Conservation (phyloP, 2,329 filamentous ascomycete genomes). For the Plectosphaerella sp. region DNA sequence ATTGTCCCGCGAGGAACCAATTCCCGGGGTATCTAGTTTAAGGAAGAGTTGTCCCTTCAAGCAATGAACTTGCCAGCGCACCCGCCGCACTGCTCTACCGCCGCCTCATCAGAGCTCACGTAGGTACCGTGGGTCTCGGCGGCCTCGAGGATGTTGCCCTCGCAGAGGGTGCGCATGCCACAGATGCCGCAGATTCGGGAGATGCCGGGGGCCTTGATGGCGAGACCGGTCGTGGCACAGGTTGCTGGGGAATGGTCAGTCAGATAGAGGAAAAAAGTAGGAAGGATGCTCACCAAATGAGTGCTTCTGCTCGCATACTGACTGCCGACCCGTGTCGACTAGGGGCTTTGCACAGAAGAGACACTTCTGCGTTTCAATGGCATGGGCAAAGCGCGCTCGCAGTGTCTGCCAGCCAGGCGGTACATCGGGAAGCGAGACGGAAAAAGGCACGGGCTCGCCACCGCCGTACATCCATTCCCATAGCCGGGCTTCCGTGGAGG, state of each 20-base stretch:
- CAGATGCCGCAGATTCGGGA: slow-evolving; percentile 53
- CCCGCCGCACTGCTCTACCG: slow-evolving; percentile 30
- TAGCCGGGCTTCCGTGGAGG: slow-evolving; percentile 47
- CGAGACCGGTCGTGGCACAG: slow-evolving; percentile 49
- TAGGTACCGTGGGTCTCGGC: slow-evolving; percentile 20
- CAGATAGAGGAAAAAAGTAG: neutral
- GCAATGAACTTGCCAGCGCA: slow-evolving; percentile 38
- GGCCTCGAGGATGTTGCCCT: slow-evolving; percentile 32
- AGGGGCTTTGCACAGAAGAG: slow-evolving; percentile 40
- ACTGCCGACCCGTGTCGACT: slow-evolving; percentile 24
- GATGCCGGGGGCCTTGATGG: slow-evolving; percentile 48
- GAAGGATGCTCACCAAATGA: slow-evolving; percentile 29
- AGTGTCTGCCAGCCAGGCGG: slow-evolving; percentile 15
- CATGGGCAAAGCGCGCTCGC: slow-evolving; percentile 30
- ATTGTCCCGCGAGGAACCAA: no score
- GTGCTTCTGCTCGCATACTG: slow-evolving; percentile 33
- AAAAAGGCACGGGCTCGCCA: slow-evolving; percentile 40
- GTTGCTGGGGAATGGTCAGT: slow-evolving; percentile 29
- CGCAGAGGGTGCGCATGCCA: slow-evolving; percentile 43
- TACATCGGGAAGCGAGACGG: slow-evolving; percentile 6
- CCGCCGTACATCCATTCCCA: slow-evolving; percentile 58
- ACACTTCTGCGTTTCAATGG: slow-evolving; percentile 34
- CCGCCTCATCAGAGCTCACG: slow-evolving; percentile 20
- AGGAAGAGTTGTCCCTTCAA: slow-evolving; percentile 8
- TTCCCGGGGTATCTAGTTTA: neutral